These are phyloP conservation scores for Tetrahymena thermophila DNA, from an alignment of 73 alveolate genomes.

Conservation along the genomic window DNA sequence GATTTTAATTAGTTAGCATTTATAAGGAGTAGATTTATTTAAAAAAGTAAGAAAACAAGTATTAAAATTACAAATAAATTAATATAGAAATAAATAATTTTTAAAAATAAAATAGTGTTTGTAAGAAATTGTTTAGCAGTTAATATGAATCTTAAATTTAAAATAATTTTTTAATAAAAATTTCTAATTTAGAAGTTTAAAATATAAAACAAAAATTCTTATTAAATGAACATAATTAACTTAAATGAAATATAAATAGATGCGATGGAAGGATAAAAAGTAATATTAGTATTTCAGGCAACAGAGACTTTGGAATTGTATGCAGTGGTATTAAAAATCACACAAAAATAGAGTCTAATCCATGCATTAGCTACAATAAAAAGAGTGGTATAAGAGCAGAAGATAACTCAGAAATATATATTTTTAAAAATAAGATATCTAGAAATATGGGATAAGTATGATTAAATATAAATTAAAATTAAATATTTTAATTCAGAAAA, in stretches of 20 bases:
- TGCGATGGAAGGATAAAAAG: slow-evolving; percentile 56
- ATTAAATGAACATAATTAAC: background rate
- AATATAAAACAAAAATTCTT: background rate
- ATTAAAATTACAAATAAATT: too few relatives aligned
- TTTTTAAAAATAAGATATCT: slow-evolving; percentile 63
- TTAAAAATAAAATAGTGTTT: too few relatives aligned
- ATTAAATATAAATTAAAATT: background rate
- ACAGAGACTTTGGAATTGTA: slow-evolving; percentile 80
- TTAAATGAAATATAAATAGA: slow-evolving; percentile 24
- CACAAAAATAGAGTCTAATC: slow-evolving; percentile 66
- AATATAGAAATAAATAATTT: too few relatives aligned
- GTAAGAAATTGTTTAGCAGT: too few relatives aligned
- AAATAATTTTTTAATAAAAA: background rate
- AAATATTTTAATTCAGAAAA: too few relatives aligned
- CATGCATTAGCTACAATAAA: slow-evolving; percentile 67
- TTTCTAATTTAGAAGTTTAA: background rate
- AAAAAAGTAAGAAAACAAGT: too few relatives aligned
- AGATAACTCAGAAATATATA: slow-evolving; percentile 70
- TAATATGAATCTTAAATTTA: background rate
- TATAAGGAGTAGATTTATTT: too few relatives aligned
- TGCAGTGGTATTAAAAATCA: slow-evolving; percentile 72
- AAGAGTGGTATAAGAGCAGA: slow-evolving; percentile 81
- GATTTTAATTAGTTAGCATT: too few relatives aligned
- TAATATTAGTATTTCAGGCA: slow-evolving; percentile 55
- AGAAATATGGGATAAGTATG: slow-evolving; percentile 70